Percentiles rank a stretch among this genome's conserved stretches.
These are phyloP conservation scores for Filobasidium uniguttulatum DNA, from an alignment of 1,284 basidiomycete species.

Conservation along the genomic window DNA sequence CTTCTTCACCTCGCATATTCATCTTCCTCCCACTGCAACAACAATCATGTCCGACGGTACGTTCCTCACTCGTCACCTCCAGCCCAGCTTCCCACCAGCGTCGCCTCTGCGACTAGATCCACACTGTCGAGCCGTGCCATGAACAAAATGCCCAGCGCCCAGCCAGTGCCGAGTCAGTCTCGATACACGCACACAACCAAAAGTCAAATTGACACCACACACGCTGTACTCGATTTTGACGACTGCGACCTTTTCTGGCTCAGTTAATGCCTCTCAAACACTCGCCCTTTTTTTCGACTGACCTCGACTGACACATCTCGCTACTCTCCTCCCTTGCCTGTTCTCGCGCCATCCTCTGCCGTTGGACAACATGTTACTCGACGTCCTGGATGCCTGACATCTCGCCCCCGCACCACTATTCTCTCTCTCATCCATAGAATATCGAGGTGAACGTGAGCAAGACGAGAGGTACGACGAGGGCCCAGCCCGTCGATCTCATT, in stretches of 20 bases:
- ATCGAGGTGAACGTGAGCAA: slow-evolving; percentile 13
- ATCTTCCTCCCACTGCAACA: not conserved
- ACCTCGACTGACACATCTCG: slow-evolving; percentile 9
- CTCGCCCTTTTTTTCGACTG: not conserved
- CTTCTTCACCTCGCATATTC: not conserved
- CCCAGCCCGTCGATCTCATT: slow-evolving; percentile 11
- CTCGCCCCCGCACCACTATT: not conserved
- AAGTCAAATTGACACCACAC: no score
- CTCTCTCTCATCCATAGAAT: not conserved
- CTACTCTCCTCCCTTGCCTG: slow-evolving; percentile 1
- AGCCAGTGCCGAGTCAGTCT: no score
- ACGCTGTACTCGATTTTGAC: not conserved
- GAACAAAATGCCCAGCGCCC: not conserved
- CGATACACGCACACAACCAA: no score
- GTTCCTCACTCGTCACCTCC: not conserved
- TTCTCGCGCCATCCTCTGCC: not conserved
- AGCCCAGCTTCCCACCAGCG: not conserved
- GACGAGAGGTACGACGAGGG: slow-evolving; percentile 13
- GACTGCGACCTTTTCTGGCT: not conserved
- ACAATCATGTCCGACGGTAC: slow-evolving; percentile 3
- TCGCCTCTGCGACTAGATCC: not conserved
- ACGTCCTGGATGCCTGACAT: slow-evolving; percentile 7
- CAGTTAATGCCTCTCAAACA: not conserved
- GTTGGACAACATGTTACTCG: slow-evolving; percentile 4
- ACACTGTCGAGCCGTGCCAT: not conserved